Conservation (phyloP, 176 grass and related monocot genomes). For the Oryza meyeriana region DNA sequence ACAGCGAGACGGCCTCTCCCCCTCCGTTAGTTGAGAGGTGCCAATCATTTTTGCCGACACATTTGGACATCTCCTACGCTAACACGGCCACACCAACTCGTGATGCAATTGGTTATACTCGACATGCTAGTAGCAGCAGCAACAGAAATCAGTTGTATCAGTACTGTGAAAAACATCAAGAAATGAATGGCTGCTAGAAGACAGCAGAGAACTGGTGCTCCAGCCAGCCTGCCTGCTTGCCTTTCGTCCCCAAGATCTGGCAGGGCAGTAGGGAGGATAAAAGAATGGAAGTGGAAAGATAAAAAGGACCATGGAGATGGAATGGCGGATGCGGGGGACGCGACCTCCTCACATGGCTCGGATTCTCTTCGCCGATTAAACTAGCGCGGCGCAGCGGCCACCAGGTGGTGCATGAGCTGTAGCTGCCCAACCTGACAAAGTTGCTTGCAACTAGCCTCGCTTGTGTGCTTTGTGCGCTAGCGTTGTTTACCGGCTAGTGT, state of each 20-base stretch:
- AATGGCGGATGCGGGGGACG: slow-evolving; percentile 22
- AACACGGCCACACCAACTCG: background rate
- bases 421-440: slow-evolving; percentile 38
- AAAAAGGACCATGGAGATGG: slow-evolving; percentile 40
- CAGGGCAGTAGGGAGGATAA: background rate
- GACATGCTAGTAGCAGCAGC: background rate
- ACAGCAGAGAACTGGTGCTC: background rate
- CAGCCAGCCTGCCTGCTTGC: background rate
- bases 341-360: slow-evolving; percentile 35
- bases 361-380: slow-evolving; percentile 46
- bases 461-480: slow-evolving; percentile 36
- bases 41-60: slow-evolving; percentile 51
- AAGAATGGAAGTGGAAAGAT: slow-evolving; percentile 7
- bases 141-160: background rate
- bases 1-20: background rate
- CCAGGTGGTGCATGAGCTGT: slow-evolving; percentile 50
- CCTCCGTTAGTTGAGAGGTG: slow-evolving; percentile 44
- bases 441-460: slow-evolving; percentile 22
- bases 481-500: background rate
- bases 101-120: background rate
- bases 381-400: slow-evolving; percentile 17
- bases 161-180: background rate
- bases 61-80: slow-evolving; percentile 33
- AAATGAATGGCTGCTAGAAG: background rate
- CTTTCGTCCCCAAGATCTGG: slow-evolving; percentile 12